phyloP scores from a whole-genome alignment of 257 asterid genomes.

The Galeopsis tetrahit region DNA sequence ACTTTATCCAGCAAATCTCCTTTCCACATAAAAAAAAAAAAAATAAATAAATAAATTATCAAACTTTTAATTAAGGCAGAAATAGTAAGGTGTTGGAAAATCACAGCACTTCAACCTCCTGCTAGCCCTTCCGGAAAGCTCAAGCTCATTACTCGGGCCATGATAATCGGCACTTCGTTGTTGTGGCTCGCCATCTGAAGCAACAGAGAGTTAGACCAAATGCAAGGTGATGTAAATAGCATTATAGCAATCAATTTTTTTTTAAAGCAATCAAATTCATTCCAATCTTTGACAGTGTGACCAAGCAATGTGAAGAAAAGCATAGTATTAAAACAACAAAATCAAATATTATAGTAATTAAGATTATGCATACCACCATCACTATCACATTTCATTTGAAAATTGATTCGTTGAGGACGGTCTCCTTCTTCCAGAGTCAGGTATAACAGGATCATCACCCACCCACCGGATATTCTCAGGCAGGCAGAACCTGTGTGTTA shows the following conservation, averaged over 20 bases:
- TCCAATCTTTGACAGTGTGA: background rate
- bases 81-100: too few species aligned
- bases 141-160: too few species aligned
- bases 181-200: constrained; percentile 58
- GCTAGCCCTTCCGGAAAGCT: too few species aligned
- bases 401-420: constrained; percentile 47
- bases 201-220: constrained; percentile 4
- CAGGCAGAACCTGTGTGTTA: constrained; percentile 76
- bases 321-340: constrained; percentile 11
- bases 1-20: too few species aligned
- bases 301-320: constrained; percentile 14
- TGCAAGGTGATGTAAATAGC: background rate
- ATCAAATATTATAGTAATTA: background rate
- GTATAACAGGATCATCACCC: constrained; percentile 78
- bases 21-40: too few species aligned
- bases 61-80: too few species aligned
- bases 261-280: too few species aligned
- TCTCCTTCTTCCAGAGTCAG: constrained; percentile 59
- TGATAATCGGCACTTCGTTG: constrained; percentile 34
- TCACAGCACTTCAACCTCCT: too few species aligned
- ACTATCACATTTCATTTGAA: constrained; percentile 58
- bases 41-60: too few species aligned
- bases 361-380: constrained; percentile 61
- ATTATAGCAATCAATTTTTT: too few species aligned
- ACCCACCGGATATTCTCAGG: constrained; percentile 91